Base-by-base conservation (phyloP, 371 early-diverging fungal genomes). In the Lichtheimia corymbifera region DNA sequence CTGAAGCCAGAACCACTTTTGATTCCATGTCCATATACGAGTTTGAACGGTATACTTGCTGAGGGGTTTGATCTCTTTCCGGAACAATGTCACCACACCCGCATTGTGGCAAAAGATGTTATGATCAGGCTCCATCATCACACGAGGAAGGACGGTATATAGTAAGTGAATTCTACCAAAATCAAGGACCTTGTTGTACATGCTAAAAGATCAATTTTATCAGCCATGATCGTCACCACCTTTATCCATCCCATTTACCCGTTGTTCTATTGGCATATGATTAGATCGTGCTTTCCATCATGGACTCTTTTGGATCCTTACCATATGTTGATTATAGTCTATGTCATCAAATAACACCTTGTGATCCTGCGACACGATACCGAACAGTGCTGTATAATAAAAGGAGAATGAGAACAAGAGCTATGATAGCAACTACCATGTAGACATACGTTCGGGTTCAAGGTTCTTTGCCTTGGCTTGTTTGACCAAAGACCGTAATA, bases 151-250 rank as follows among this genome's bases (percentile, higher is more conserved):
- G n/a, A 82, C 53, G 1, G 72, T 57, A 17, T 74, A 78, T 14
- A 78, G 65, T 41, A 80, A 58, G 6, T 80, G 70, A 42, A 81
- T 78, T 28, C 85, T 71, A 22, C 73, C 73, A 56, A 73, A 83
- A 54, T 85, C 85, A 52, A 85, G 64, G 49, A 77, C 61, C 61
- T 83, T 85, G 74, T 82, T 79, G 66, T 83, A 85, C 25, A 77
- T 78, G 18, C 45, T 66, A 65, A 53, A 66, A 22, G n/a, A 22
- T n/a, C 2, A 47, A 22, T 6, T 6, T 2, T n/a, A 18, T 47
- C 5, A 18, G 47, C 22, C 22, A 22, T n/a, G 5, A 43, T 57
- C 59, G n/a, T n/a, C 68, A 47, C 11, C 18, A 35, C 50, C 11
- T 14, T 30, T 52, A 11, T 55, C 2, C 56, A n/a, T n/a, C 25